phyloP scores from a whole-genome alignment of 495 filamentous ascomycete genomes.

The Penicillium desertorum region DNA sequence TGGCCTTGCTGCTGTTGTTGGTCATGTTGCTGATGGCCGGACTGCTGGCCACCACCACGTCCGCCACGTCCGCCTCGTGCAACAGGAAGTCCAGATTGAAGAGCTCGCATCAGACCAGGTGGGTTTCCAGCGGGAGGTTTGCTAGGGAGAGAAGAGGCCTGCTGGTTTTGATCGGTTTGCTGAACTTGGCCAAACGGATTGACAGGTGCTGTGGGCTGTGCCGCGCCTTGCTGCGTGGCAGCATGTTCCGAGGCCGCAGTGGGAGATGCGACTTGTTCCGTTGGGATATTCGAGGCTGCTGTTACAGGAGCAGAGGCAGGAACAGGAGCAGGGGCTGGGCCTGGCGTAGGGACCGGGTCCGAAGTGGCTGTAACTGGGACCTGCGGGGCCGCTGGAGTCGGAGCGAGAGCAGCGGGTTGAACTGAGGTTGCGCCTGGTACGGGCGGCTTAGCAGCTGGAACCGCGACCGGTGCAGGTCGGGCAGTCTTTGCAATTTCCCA shows the following conservation, averaged over 20 bases:
- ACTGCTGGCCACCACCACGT: constrained; percentile 35
- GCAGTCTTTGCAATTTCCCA: constrained; percentile 75
- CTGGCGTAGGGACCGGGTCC: neutral
- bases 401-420: constrained; percentile 4
- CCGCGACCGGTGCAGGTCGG: constrained; percentile 55
- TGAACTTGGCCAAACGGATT: constrained; percentile 39
- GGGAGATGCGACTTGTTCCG: neutral
- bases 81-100: constrained; percentile 53
- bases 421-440: constrained; percentile 20
- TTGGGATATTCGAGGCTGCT: neutral
- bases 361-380: constrained; percentile 2
- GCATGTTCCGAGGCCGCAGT: constrained; percentile 22
- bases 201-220: constrained; percentile 17
- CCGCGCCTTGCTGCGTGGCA: constrained; percentile 15
- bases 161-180: constrained; percentile 33
- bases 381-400: constrained; percentile 14
- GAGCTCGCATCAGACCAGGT: constrained; percentile 37
- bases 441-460: constrained; percentile 31
- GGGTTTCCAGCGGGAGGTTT: constrained; percentile 42
- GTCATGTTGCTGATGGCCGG: constrained; percentile 33
- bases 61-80: constrained; percentile 41
- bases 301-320: neutral
- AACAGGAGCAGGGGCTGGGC: neutral
- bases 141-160: constrained; percentile 31
- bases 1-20: constrained; percentile 21